Evolutionary conservation across 345 rosid genomes (phyloP).

Genomic region (Cardiospermum halicacabum): DNA sequence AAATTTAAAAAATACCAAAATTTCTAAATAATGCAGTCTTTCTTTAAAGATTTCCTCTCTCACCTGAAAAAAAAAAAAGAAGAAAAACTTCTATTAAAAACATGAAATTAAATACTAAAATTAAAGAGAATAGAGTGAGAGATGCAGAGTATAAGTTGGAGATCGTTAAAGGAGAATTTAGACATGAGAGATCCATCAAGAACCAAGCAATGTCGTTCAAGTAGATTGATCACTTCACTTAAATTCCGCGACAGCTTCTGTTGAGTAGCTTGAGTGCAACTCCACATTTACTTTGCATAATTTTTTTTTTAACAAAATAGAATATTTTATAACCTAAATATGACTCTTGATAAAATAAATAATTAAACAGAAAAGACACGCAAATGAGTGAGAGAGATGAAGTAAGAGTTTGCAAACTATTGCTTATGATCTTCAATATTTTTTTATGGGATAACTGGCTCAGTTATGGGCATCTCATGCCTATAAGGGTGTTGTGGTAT

Average conservation of each 20-base stretch:
- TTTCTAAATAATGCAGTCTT: constrained; percentile 85
- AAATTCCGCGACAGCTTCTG: constrained; percentile 76
- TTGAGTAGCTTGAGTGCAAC: too few relatives aligned
- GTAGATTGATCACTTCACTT: constrained; percentile 74
- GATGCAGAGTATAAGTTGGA: constrained; percentile 60
- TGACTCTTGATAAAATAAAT: too few relatives aligned
- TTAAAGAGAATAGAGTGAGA: not conserved
- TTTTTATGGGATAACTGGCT: too few relatives aligned
- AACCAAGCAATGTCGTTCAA: constrained; percentile 94
- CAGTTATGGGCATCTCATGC: too few relatives aligned
- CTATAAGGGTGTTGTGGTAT: too few relatives aligned
- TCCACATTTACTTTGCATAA: too few relatives aligned
- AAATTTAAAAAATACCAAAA: constrained; percentile 68
- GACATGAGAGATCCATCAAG: constrained; percentile 94
- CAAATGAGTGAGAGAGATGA: too few relatives aligned
- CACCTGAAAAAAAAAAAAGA: constrained; percentile 54
- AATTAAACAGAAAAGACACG: too few relatives aligned
- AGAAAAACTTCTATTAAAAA: not conserved
- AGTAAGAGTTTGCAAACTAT: too few relatives aligned
- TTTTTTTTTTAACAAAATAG: too few relatives aligned
- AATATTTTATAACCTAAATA: too few relatives aligned
- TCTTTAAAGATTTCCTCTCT: constrained; percentile 94
- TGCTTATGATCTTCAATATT: too few relatives aligned
- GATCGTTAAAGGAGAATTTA: constrained; percentile 78
- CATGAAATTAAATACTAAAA: not conserved